Conservation (phyloP, 139 green algal genomes). For the Volvox africanus region DNA sequence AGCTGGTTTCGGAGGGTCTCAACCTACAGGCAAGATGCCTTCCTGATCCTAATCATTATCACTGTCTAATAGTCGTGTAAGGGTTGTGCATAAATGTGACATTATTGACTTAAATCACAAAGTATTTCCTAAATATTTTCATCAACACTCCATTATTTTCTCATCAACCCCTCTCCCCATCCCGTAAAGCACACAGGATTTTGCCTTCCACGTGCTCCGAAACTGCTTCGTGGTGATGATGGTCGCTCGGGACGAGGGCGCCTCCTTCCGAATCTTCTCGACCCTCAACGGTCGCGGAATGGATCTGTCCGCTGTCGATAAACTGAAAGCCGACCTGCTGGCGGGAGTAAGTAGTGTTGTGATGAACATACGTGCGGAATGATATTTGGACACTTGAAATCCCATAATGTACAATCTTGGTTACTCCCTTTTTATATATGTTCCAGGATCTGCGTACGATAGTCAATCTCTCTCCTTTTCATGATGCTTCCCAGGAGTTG, state of each 20-base stretch:
- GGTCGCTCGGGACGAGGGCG: slow-evolving; percentile 65
- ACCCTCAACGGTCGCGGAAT: slow-evolving; percentile 70
- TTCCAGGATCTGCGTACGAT: too few species aligned
- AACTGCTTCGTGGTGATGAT: slow-evolving; percentile 71
- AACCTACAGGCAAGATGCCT: slow-evolving; percentile 40
- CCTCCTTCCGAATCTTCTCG: slow-evolving; percentile 72
- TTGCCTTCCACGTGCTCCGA: slow-evolving; percentile 64
- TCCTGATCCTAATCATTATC: too few species aligned
- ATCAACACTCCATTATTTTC: neutral
- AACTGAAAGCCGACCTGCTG: slow-evolving; percentile 73
- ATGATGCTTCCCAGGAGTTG: slow-evolving; percentile 28
- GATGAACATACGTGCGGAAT: neutral
- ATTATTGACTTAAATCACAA: too few species aligned
- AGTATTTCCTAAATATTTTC: too few species aligned
- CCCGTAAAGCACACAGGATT: slow-evolving; percentile 54
- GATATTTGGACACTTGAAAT: too few species aligned
- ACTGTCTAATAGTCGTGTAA: too few species aligned
- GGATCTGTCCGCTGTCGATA: slow-evolving; percentile 70
- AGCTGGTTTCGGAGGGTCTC: slow-evolving; percentile 41
- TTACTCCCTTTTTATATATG: too few species aligned
- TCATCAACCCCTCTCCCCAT: neutral
- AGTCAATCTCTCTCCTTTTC: neutral
- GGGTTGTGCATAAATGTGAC: neutral
- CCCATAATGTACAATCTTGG: too few species aligned
- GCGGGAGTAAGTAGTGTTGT: slow-evolving; percentile 44